Evolutionary conservation across 352 stramenopile species (phyloP).

Genomic region (Aphanomyces stellatus): DNA sequence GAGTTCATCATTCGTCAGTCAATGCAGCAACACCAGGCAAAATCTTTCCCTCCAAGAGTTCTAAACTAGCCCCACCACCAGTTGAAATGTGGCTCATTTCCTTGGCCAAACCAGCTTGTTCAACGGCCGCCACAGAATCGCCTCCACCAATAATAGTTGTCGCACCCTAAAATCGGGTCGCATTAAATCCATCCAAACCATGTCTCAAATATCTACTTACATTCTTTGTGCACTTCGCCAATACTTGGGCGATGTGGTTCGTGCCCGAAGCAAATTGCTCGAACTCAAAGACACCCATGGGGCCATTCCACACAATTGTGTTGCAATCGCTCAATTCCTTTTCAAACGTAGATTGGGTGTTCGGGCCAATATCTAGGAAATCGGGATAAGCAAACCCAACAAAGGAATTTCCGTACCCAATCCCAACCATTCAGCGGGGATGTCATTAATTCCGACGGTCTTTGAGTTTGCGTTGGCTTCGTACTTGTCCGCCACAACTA

Average conservation of each 20-base stretch:
- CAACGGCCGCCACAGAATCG: slow-evolving; percentile 94
- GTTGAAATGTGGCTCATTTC: slow-evolving; percentile 97
- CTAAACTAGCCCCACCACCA: slow-evolving; percentile 96
- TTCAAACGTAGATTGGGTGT: slow-evolving; percentile 50
- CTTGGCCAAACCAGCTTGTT: slow-evolving; percentile 85
- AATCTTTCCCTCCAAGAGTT: slow-evolving; percentile 97
- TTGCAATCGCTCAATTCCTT: slow-evolving; percentile 88
- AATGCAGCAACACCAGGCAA: slow-evolving; percentile 97
- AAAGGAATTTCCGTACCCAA: slow-evolving; percentile 35
- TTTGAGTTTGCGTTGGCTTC: slow-evolving; percentile 52
- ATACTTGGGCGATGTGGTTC: slow-evolving; percentile 84
- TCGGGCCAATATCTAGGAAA: slow-evolving; percentile 47
- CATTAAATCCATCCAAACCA: background rate
- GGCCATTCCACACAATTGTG: slow-evolving; percentile 91
- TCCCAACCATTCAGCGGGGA: slow-evolving; percentile 95
- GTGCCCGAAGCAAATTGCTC: slow-evolving; percentile 93
- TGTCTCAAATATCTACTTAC: background rate
- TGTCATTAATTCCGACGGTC: slow-evolving; percentile 64
- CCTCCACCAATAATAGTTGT: slow-evolving; percentile 92
- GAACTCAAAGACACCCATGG: slow-evolving; percentile 99
- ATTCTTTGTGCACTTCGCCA: slow-evolving; percentile 81
- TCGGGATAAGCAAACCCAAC: background rate
- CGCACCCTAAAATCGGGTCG: slow-evolving; percentile 30
- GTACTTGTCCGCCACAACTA: slow-evolving; percentile 91
- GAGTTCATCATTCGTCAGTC: slow-evolving; percentile 73